Evolutionary conservation across 169 alveolate genomes (phyloP).

Genomic region (Plasmodium malariae): DNA sequence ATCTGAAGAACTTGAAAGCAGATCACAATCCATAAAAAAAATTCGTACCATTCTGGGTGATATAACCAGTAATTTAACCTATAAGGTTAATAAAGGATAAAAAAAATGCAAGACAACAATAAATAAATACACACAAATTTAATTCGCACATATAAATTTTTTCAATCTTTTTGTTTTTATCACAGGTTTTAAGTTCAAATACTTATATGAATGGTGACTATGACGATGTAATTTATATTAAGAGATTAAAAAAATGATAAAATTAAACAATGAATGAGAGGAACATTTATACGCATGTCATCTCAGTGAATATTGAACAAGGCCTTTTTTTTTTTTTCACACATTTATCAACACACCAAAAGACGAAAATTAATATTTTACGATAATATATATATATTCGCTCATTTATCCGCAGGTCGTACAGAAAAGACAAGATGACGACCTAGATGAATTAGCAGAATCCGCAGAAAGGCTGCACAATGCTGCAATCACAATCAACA

Average conservation of each 20-base stretch:
- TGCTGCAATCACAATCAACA: conserved; percentile 81
- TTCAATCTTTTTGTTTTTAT: conserved; percentile 9
- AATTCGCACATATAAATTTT: not conserved
- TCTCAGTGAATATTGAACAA: not conserved
- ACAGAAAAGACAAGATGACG: conserved; percentile 79
- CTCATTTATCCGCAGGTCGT: conserved; percentile 28
- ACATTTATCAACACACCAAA: not conserved
- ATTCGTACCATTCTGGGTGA: conserved; percentile 37
- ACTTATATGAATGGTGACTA: conserved; percentile 17
- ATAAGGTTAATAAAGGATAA: conserved; percentile 17
- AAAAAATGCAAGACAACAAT: not conserved
- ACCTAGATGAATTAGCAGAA: conserved; percentile 81
- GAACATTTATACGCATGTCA: too few relatives aligned
- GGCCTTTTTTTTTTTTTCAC: not conserved
- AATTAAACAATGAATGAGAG: too few relatives aligned
- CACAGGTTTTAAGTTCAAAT: conserved; percentile 29
- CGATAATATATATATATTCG: not conserved
- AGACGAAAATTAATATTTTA: not conserved
- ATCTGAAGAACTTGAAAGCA: conserved; percentile 52
- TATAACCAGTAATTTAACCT: conserved; percentile 16
- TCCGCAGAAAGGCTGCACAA: conserved; percentile 80
- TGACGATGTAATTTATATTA: conserved; percentile 34
- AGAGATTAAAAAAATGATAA: too few relatives aligned
- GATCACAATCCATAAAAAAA: conserved; percentile 39
- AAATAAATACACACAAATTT: not conserved